phyloP scores from a whole-genome alignment of 306 rosid species.

The Medicago arabica region DNA sequence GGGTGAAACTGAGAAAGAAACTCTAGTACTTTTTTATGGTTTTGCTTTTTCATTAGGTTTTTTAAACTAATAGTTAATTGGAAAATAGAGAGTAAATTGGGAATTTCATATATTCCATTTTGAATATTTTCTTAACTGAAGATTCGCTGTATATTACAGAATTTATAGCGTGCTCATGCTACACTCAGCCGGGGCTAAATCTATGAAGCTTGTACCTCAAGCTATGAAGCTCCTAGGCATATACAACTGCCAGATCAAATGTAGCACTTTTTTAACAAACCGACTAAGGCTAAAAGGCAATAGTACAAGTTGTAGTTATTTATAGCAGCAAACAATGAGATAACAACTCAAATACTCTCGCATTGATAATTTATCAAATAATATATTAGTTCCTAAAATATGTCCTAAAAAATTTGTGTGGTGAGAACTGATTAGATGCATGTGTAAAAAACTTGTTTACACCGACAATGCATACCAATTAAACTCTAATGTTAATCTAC shows the following conservation, averaged over 20 bases:
- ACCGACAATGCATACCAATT: not conserved
- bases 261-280: not conserved
- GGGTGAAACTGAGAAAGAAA: not conserved
- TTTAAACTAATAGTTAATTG: not conserved
- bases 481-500: slow-evolving; percentile 11
- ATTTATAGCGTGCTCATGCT: not conserved
- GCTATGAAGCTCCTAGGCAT: not conserved
- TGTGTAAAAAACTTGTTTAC: not conserved
- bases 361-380: not conserved
- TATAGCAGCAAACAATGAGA: not conserved
- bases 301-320: not conserved
- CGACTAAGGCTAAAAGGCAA: not conserved
- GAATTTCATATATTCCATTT: slow-evolving; percentile 4
- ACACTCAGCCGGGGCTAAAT: not conserved
- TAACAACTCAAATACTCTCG: not conserved
- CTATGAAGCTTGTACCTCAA: not conserved
- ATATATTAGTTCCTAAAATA: not conserved
- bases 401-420: not conserved
- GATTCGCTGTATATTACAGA: not conserved
- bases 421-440: slow-evolving; percentile 1
- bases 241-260: not conserved
- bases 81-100: not conserved
- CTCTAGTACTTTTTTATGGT: slow-evolving; percentile 1
- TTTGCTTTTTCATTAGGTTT: not conserved
- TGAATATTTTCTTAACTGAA: not conserved